phyloP scores from a whole-genome alignment of 2,329 filamentous ascomycete species.

The Beauveria bassiana region DNA sequence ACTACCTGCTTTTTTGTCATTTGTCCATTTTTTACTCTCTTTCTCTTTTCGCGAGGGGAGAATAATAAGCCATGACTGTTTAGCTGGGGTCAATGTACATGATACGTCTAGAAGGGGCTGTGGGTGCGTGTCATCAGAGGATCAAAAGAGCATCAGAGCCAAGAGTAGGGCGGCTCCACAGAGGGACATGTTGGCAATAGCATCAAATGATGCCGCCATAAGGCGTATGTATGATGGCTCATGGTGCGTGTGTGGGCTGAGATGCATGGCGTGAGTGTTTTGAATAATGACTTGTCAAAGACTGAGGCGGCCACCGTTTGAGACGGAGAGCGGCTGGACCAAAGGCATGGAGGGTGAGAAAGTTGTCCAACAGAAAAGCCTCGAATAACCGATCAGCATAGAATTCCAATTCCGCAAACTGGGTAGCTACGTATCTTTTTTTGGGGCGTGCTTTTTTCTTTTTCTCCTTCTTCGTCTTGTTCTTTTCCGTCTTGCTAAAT shows the following conservation, averaged over 20 bases:
- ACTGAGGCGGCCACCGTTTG: constrained; percentile 1
- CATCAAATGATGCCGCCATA: background rate
- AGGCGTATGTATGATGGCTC: background rate
- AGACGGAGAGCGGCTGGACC: background rate
- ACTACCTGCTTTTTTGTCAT: no score
- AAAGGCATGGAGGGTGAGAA: no score
- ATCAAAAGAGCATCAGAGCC: background rate
- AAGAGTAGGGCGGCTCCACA: no score
- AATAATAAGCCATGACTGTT: background rate
- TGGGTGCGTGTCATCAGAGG: background rate
- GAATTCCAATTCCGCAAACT: background rate
- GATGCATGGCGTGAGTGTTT: background rate
- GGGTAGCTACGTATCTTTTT: background rate
- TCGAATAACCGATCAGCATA: constrained; percentile 4
- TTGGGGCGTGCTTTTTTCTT: background rate
- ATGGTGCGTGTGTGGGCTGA: background rate
- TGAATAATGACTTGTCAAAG: background rate
- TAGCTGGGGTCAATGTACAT: background rate
- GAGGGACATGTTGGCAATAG: background rate
- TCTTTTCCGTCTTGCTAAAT: background rate
- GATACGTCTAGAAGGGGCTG: no score
- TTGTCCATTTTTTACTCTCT: background rate
- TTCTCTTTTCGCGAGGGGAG: background rate
- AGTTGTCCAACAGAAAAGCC: background rate
- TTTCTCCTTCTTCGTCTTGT: background rate